Percentiles rank a stretch among this genome's conserved stretches.
phyloP scores from a whole-genome alignment of 768 basidiomycete species.

The Pilatotrama ljubarskyi region DNA sequence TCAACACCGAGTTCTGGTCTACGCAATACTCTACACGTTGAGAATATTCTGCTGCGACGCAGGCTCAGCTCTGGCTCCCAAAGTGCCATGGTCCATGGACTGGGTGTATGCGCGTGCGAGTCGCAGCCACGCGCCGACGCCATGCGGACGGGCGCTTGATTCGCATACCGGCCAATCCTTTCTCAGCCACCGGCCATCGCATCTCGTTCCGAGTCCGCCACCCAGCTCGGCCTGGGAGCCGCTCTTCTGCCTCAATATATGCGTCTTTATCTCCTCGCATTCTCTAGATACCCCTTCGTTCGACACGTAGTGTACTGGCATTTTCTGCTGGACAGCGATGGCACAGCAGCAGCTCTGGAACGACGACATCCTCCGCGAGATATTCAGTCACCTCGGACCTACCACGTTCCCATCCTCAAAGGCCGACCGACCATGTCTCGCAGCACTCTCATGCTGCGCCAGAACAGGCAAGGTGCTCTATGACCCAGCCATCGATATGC shows the following conservation, averaged over 20 bases:
- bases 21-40: not conserved
- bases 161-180: not conserved
- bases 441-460: not conserved
- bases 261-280: too few relatives aligned
- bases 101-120: too few relatives aligned
- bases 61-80: not conserved
- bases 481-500: not conserved
- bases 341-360: not conserved
- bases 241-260: too few relatives aligned
- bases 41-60: not conserved
- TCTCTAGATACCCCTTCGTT: not conserved
- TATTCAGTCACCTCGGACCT: slow-evolving; percentile 2
- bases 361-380: slow-evolving; percentile 7
- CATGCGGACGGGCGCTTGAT: not conserved
- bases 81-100: too few relatives aligned
- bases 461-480: not conserved
- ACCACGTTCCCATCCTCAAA: not conserved
- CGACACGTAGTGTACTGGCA: not conserved
- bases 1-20: not conserved
- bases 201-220: not conserved
- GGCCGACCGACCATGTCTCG: not conserved
- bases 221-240: not conserved
- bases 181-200: not conserved
- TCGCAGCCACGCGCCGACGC: not conserved
- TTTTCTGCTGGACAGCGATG: not conserved